These are phyloP conservation scores for Pleurozium schreberi DNA, from an alignment of 225 moss, liverwort and hornwort genomes.

Conservation along the genomic window DNA sequence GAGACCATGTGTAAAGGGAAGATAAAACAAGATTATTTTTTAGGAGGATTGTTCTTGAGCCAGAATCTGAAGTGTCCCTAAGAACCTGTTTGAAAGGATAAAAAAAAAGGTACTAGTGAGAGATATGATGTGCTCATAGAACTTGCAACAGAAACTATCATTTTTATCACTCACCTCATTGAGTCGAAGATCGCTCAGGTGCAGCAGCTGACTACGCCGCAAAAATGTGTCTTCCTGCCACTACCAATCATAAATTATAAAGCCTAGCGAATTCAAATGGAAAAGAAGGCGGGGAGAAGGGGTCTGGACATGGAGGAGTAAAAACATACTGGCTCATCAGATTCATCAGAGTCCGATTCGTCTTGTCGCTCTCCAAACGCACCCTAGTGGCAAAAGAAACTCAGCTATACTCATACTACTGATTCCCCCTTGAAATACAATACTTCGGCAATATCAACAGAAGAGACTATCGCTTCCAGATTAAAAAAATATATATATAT, in stretches of 20 bases:
- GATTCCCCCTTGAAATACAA: slow-evolving; percentile 5
- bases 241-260: slow-evolving; percentile 33
- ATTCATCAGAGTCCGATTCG: slow-evolving; percentile 51
- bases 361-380: slow-evolving; percentile 55
- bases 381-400: slow-evolving; percentile 53
- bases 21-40: background rate
- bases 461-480: background rate
- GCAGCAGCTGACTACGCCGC: slow-evolving; percentile 81
- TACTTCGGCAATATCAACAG: background rate
- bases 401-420: slow-evolving; percentile 55
- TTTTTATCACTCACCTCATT: slow-evolving; percentile 55
- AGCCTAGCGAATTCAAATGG: slow-evolving; percentile 7
- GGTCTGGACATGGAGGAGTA: slow-evolving; percentile 45
- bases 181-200: slow-evolving; percentile 69
- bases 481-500: background rate
- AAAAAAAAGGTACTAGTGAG: background rate
- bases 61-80: background rate
- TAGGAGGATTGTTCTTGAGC: background rate
- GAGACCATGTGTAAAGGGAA: background rate
- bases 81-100: background rate
- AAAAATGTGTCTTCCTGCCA: slow-evolving; percentile 85
- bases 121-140: background rate
- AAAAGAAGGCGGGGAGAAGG: background rate
- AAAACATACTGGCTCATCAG: slow-evolving; percentile 58
- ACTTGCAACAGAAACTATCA: background rate